Evolutionary conservation across 2,329 filamentous ascomycete species (phyloP).

Genomic region (Fusarium marasasianum): DNA sequence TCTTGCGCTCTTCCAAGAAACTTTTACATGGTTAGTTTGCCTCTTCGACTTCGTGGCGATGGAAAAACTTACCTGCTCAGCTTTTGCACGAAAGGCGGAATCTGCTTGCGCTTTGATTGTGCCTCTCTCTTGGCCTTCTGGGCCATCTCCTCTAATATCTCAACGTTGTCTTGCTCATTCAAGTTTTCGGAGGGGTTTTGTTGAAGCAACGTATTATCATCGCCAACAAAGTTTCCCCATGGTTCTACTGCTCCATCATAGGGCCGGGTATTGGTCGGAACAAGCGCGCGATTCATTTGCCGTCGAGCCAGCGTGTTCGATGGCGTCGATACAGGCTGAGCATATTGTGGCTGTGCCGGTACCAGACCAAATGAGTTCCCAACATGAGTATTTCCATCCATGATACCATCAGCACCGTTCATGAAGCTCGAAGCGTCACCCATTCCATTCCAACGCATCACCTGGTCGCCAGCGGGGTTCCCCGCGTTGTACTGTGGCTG

Average conservation of each 20-base stretch:
- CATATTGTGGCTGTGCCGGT: constrained; percentile 48
- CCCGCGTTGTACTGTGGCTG: constrained; percentile 58
- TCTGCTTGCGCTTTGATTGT: constrained; percentile 90
- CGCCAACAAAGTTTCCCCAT: constrained; percentile 55
- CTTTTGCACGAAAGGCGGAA: constrained; percentile 97
- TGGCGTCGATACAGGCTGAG: constrained; percentile 47
- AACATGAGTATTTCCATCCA: constrained; percentile 46
- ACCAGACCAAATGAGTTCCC: constrained; percentile 53
- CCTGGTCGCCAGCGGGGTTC: constrained; percentile 58
- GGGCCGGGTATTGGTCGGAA: constrained; percentile 53
- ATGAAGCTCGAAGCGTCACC: constrained; percentile 51
- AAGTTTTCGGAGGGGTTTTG: constrained; percentile 48
- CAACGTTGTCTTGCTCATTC: constrained; percentile 74
- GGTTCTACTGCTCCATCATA: constrained; percentile 54
- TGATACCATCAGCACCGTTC: constrained; percentile 25
- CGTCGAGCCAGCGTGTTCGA: constrained; percentile 63
- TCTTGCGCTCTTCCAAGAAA: constrained; percentile 92
- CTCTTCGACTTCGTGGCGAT: neutral
- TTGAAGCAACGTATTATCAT: constrained; percentile 51
- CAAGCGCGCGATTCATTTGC: constrained; percentile 61
- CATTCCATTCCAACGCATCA: constrained; percentile 56
- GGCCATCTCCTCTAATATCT: constrained; percentile 82
- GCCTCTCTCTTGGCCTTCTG: constrained; percentile 86
- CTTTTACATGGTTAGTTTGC: constrained; percentile 58
- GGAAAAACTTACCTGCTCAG: constrained; percentile 80